A percentile compares a stretch with the other conserved stretches of the same genome.
Conservation (phyloP, 2,329 filamentous ascomycete genomes). For the Neurospora sp. region DNA sequence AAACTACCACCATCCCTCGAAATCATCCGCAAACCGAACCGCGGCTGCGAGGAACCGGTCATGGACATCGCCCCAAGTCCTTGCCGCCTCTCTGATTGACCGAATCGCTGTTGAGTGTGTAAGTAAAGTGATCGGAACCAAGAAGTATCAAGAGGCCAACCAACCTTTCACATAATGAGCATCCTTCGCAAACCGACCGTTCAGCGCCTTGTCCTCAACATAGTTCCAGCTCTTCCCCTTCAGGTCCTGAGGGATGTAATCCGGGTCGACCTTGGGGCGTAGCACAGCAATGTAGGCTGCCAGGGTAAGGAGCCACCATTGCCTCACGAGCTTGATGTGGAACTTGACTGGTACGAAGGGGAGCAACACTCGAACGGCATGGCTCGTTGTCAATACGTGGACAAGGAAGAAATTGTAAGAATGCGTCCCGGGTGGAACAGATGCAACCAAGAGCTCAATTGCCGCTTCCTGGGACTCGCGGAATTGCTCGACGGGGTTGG, state of each 20-base stretch:
- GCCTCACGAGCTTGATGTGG: conserved; percentile 64
- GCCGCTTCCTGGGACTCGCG: conserved; percentile 57
- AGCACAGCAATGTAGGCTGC: conserved; percentile 67
- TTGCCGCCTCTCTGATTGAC: conserved; percentile 63
- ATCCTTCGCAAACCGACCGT: conserved; percentile 58
- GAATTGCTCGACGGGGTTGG: conserved; percentile 63
- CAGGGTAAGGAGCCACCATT: conserved; percentile 84
- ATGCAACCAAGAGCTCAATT: conserved; percentile 52
- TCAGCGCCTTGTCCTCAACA: conserved; percentile 61
- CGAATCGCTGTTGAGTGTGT: conserved; percentile 44
- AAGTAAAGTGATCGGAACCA: neutral
- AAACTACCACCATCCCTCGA: conserved; percentile 56
- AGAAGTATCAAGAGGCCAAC: conserved; percentile 10
- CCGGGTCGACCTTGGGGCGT: conserved; percentile 61
- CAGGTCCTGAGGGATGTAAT: conserved; percentile 53
- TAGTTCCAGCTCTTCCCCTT: conserved; percentile 65
- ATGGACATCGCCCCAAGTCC: conserved; percentile 64
- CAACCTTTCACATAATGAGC: conserved; percentile 77
- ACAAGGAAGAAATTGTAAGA: conserved; percentile 77
- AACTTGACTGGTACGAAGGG: conserved; percentile 64
- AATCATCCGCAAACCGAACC: conserved; percentile 63
- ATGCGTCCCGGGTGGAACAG: conserved; percentile 45
- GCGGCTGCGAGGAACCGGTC: conserved; percentile 59
- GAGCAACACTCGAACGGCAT: conserved; percentile 79
- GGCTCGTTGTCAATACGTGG: conserved; percentile 74